Conservation (phyloP, 805 yeast genomes). For the Ogataea nakhonphanomensis region DNA sequence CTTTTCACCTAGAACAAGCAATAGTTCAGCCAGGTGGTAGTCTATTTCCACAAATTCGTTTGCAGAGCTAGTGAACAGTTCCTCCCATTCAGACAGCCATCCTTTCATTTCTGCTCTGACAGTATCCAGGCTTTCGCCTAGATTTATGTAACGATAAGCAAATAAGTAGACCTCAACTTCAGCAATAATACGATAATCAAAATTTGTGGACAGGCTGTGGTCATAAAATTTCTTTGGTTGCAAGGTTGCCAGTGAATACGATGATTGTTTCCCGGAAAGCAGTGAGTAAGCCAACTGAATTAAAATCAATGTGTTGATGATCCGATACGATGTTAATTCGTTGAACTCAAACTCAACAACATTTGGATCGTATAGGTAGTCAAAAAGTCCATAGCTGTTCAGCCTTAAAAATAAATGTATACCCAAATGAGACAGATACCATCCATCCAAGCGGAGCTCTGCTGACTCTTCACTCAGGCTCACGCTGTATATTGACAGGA, state of each 20-base stretch:
- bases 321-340: constrained; percentile 53
- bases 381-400: constrained; percentile 42
- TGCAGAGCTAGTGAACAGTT: constrained; percentile 64
- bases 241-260: constrained; percentile 43
- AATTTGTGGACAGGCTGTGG: constrained; percentile 61
- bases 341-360: constrained; percentile 35
- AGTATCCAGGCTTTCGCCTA: constrained; percentile 15
- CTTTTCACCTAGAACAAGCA: constrained; percentile 35
- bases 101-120: constrained; percentile 40
- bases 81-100: constrained; percentile 72
- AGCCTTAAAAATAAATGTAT: constrained; percentile 58
- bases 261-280: constrained; percentile 45
- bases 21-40: constrained; percentile 57
- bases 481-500: constrained; percentile 61
- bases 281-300: constrained; percentile 67
- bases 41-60: constrained; percentile 72
- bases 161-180: constrained; percentile 62
- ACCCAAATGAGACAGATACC: constrained; percentile 66
- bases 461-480: constrained; percentile 50
- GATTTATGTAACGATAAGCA: constrained; percentile 56
- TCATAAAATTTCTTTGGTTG: constrained; percentile 39
- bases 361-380: constrained; percentile 21
- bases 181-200: constrained; percentile 80
- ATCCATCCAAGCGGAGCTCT: constrained; percentile 55
- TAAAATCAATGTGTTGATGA: constrained; percentile 69